Base-by-base conservation (phyloP, 1,284 basidiomycete species). In the Malassezia arunalokei region DNA sequence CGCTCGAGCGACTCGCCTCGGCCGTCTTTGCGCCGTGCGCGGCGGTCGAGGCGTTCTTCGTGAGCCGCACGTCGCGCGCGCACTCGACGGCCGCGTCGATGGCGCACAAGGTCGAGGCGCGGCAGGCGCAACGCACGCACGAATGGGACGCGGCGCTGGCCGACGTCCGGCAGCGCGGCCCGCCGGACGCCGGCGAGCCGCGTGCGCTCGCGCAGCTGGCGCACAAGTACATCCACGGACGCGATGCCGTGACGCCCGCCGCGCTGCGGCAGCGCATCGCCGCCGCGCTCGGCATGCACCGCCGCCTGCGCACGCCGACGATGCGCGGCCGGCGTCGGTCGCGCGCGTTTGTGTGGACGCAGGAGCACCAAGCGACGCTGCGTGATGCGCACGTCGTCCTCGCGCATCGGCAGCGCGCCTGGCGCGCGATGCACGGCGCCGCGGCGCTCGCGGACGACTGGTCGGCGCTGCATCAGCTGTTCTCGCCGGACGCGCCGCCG, bases 381-480 rank as follows among this genome's bases (percentile, higher is more conserved):
- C 80, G 85, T 47, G 90, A 95, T 67, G 83, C 83, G 1, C 83
- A 81, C 40, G 85, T 81, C 1, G 83, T 95, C 59, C 81, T 94
- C 49, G 80, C 81, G 57, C 85, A 84, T 14, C 82, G 90, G 24
- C 86, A 84, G 68, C 37, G 38, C 15, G 45, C 42, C 1, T 49
- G 47, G 47, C 38, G 31, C 28, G 39, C 11, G 4, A 15, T 29
- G 39, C 27, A 33, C 5, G 37, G 31, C 17, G 37, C 15, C 15
- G 35, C 28, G 20, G 20, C 31, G 11, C 39, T 30, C 5, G 79
- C 82, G 51, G 76, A 84, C 38, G 83, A 85, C 59, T 83, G 82
- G 79, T 77, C 77, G 9, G 83, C 82, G 17, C 78, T 85, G 52
- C 81, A 82, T 64, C 83, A 87, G 71, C 79, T 90, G 1, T 20